Evolutionary conservation across 2,329 filamentous ascomycete species (phyloP), one percentile per base, ranked within the genome.

Genomic region (Clonostachys sp.): DNA sequence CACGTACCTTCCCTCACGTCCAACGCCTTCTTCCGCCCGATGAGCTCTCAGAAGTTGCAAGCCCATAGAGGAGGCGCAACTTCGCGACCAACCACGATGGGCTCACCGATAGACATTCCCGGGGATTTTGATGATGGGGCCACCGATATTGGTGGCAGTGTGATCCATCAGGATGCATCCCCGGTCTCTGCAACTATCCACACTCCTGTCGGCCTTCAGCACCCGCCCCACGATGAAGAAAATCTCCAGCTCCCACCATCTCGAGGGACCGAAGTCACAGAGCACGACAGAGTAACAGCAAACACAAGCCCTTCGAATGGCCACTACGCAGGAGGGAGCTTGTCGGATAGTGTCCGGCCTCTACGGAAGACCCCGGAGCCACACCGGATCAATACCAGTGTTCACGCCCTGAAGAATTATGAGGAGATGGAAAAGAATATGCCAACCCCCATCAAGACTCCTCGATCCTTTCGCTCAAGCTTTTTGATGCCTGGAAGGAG

Each of bases 21-120:
- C 14, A 87, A 92, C 60, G 92, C 89, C 46, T 97, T 99, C 71
- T 96, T 95, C 62, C 87, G 86, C 18, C 94, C 94, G 38, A 95
- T 99, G 90, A 97, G 91, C 70, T 95, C 92, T 20, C 91, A 96
- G 64, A 87, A 90, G 63, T 74, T 97, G 45, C 92, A 97, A 68
- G 91, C 91, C 47, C 94, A 97, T 67, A 79, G 92, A 64, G 84
- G 60, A 53, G 81, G 85, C 53, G 77, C 67, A 9, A 61, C 41
- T n/a, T 46, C 71, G 36, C 70, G 77, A 18, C 71, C 74, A 6
- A 55, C 65, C 13, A 72, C 68, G 18, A 63, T 68, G 55, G 64
- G 61, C 47, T 70, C 73, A 41, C 56, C 17, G 36, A 45, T 62
- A 42, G 54, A 58, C 34, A 57, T 59, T 49, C 46, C 57, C 47